Base-by-base conservation (phyloP, 129 eudicot species). In the Silybum marianum region DNA sequence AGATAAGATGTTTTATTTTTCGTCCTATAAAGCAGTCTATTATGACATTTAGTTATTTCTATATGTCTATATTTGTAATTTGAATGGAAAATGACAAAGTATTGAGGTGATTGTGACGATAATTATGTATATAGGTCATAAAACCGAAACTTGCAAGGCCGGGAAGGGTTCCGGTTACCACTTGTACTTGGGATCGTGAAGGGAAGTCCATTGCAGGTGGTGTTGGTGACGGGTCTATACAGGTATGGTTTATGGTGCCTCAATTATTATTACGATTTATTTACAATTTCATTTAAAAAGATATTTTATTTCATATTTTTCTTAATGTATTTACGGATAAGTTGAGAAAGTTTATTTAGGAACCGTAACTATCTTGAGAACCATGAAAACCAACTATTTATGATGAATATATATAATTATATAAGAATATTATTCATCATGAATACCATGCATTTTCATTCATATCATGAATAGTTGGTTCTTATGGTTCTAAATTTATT, bases 151-250 rank as follows among this genome's bases (percentile, higher is more conserved):
- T 88, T 81, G 88, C 97, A 73, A 90, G 93, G 86, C 98, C 97
- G 24, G 99, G 98, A 73, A 88, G 99, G 89, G 92, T 91, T 75
- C 98, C 98, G 62, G 98, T 96, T 74, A 96, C 97, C 9, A 90
- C 99, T 9, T 93, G 99, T 80, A 82, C 98, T 69, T 96, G 99
- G 98, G 93, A 96, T 76, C 92, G 93, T 58, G 98, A 96, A 60
- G 99, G 99, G 62, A 96, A 93, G 78, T 88, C 93, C 81, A 85
- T 96, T 83, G 98, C 92, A 10, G 99, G 97, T 32, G 99, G 96
- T 72, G 80, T 96, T 65, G 99, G 97, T 71, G 99, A 96, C 84
- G 99, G 98, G 39, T 96, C 99, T 78, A 93, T 96, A 77, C 99
- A 95, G 99, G 99, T 92, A 84, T 30, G 11, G 66, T 58, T 26